Conservation (phyloP, 2,329 filamentous ascomycete genomes). For the Clonostachys sp. region DNA sequence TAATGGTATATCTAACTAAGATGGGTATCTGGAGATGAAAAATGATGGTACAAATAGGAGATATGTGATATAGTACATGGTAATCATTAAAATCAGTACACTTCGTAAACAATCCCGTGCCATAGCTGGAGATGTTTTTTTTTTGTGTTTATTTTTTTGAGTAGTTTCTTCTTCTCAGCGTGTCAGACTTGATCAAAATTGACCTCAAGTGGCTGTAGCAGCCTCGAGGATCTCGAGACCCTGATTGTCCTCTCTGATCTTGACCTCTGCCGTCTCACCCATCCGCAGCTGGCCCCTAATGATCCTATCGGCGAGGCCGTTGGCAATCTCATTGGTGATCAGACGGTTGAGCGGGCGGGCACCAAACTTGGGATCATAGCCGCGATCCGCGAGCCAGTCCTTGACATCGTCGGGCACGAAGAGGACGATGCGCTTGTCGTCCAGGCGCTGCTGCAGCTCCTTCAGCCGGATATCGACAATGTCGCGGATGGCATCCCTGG, state of each 20-base stretch:
- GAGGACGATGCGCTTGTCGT: constrained; percentile 79
- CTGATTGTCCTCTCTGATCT: constrained; percentile 57
- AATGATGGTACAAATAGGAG: no score
- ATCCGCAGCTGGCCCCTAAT: constrained; percentile 77
- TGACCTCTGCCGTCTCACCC: constrained; percentile 69
- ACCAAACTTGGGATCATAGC: constrained; percentile 89
- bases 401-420: constrained; percentile 68
- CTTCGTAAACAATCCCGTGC: neutral
- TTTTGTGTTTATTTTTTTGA: neutral
- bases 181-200: neutral
- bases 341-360: constrained; percentile 87
- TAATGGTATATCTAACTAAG: no score
- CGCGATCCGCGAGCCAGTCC: constrained; percentile 81
- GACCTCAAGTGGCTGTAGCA: neutral
- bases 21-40: no score
- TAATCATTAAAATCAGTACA: no score
- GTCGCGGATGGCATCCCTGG: constrained; percentile 72
- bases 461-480: constrained; percentile 89
- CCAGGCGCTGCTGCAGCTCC: constrained; percentile 78
- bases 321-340: constrained; percentile 86
- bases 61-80: no score
- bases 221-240: constrained; percentile 45
- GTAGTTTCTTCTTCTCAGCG: neutral
- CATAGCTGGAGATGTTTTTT: neutral
- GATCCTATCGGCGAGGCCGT: constrained; percentile 84